These are phyloP conservation scores for Fimicolochytrium jonesii DNA, from an alignment of 192 early-diverging fungal genomes.

Conservation along the genomic window DNA sequence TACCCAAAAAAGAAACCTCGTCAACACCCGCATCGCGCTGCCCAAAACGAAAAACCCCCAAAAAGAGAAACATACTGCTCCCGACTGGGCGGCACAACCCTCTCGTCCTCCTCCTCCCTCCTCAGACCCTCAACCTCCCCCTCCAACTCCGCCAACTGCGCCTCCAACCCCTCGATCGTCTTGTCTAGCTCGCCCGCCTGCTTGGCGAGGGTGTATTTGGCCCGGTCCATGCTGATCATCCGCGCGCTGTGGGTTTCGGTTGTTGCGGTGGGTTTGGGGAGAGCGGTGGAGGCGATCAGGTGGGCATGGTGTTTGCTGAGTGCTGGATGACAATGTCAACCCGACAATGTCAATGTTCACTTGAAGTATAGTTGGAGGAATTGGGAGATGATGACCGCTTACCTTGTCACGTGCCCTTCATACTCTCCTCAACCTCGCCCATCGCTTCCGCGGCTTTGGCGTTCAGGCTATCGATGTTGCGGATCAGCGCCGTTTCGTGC, in stretches of 20 bases:
- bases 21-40: too few relatives aligned
- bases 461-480: not conserved
- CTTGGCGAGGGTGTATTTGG: slow-evolving; percentile 1
- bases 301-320: too few relatives aligned
- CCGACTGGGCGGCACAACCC: not conserved
- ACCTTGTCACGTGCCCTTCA: too few relatives aligned
- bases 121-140: not conserved
- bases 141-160: slow-evolving; percentile 6
- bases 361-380: too few relatives aligned
- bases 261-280: not conserved
- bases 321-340: too few relatives aligned
- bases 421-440: too few relatives aligned
- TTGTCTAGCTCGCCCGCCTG: slow-evolving; percentile 4
- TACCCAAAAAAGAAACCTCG: not conserved
- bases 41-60: not conserved
- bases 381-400: too few relatives aligned
- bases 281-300: too few relatives aligned
- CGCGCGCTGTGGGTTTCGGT: not conserved
- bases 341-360: too few relatives aligned
- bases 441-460: not conserved
- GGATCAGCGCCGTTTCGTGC: not conserved
- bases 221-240: slow-evolving; percentile 12
- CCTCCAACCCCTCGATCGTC: slow-evolving; percentile 2
- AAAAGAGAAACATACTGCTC: not conserved
- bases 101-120: slow-evolving; percentile 6